Base-by-base conservation (phyloP, 2,329 filamentous ascomycete species). In the Calonectria ilicicola region DNA sequence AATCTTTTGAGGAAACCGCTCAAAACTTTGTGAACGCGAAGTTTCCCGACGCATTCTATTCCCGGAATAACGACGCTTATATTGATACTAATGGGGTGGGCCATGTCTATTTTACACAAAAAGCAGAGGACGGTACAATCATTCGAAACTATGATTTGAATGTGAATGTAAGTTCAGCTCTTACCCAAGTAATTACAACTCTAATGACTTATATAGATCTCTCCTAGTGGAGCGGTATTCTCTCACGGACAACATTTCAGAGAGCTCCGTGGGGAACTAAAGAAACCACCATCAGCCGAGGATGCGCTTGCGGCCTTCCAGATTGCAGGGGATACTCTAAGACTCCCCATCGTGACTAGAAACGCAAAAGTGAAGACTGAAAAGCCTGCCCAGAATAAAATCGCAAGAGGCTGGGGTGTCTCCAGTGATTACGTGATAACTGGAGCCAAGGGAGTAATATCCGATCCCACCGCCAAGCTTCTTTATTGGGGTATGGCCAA, bases 141-240 rank as follows among this genome's bases (percentile, higher is more conserved):
- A 14, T n/a, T 53, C 10, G 10, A 8, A 26, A 53, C 19, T 8
- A 8, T 14, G 12, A 49, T 15, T 21, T 49, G 6, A n/a, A 53
- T 32, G 49, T 53, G 15, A 29, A 53, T 9, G 49, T 53, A 53
- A n/a, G 49, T 26, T 53, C 1, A n/a, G 12, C n/a, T 9, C 5
- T 9, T 1, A 26, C 2, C 8, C 4, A 4, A 32, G 7, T 3
- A 1, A 19, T 10, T 6, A 9, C 8, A 4, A 4, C 12, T 14
- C 23, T 32, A 32, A 49, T 26, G 9, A n/a, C 10, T 2, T n/a
- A 19, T 53, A 10, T n/a, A 53, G 49, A n/a, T 53, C 17, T 27
- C 27, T 10, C 15, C 26, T 2, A 17, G 29, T 32, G 49, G 49
- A 8, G 12, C 19, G 0, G 23, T 53, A 9, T 53, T 32, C 19